Percentiles rank a stretch among this genome's conserved stretches.
Conservation (phyloP, 176 grass and related monocot genomes). For the Triticum timopheevii region DNA sequence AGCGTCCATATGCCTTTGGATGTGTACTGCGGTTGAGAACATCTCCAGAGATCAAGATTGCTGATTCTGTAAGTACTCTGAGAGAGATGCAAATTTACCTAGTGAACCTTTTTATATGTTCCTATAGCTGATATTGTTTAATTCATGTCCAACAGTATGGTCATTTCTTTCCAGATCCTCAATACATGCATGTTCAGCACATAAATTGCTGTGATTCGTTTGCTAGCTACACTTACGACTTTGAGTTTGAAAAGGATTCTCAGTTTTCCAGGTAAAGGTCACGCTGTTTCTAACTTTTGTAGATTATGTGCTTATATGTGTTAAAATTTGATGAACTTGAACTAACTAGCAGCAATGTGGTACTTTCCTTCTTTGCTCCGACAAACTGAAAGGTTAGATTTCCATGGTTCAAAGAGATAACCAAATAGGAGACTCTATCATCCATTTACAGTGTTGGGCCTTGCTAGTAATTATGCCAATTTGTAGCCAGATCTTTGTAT, state of each 20-base stretch:
- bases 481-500: slow-evolving; percentile 1
- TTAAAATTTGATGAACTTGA: neutral
- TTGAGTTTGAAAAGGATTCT: slow-evolving; percentile 73
- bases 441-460: neutral
- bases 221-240: slow-evolving; percentile 92
- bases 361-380: neutral
- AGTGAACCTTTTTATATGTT: slow-evolving; percentile 10
- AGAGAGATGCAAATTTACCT: slow-evolving; percentile 8
- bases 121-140: slow-evolving; percentile 22
- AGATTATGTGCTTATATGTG: slow-evolving; percentile 28
- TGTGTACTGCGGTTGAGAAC: slow-evolving; percentile 85
- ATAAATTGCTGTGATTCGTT: slow-evolving; percentile 96
- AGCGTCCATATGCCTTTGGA: slow-evolving; percentile 93
- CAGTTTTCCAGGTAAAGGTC: slow-evolving; percentile 77
- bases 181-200: slow-evolving; percentile 97
- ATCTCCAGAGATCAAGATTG: slow-evolving; percentile 89
- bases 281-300: slow-evolving; percentile 4
- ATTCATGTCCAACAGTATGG: slow-evolving; percentile 71
- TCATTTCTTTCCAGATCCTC: slow-evolving; percentile 98
- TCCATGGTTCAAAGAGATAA: neutral
- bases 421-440: neutral
- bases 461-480: neutral
- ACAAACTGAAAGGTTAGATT: slow-evolving; percentile 17
- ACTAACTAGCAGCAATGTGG: neutral
- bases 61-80: slow-evolving; percentile 65